Evolutionary conservation across 495 filamentous ascomycete species (phyloP).

Genomic region (Astrothelium subdiscretum): DNA sequence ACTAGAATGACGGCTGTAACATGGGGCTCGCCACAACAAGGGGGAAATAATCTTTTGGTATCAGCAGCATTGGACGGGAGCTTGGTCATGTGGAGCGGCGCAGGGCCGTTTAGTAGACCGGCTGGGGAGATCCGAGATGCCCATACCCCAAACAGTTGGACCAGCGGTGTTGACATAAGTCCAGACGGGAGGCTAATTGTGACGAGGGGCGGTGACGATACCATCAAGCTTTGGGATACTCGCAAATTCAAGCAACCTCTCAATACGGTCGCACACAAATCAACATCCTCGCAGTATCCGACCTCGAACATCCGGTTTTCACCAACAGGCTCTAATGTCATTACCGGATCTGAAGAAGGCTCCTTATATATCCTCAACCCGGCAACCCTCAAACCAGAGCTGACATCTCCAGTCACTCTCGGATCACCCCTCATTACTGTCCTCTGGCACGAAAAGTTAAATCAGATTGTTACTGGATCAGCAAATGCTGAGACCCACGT

Average conservation of each 20-base stretch:
- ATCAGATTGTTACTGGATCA: slow-evolving; percentile 91
- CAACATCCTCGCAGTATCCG: slow-evolving; percentile 72
- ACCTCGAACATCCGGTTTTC: slow-evolving; percentile 83
- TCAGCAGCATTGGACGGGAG: slow-evolving; percentile 84
- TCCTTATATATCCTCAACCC: slow-evolving; percentile 89
- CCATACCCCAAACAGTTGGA: slow-evolving; percentile 78
- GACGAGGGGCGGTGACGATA: slow-evolving; percentile 82
- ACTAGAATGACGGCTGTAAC: slow-evolving; percentile 87
- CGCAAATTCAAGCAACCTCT: slow-evolving; percentile 89
- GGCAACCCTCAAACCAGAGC: slow-evolving; percentile 71
- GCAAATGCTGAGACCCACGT: slow-evolving; percentile 80
- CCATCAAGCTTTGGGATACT: slow-evolving; percentile 81
- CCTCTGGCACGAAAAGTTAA: slow-evolving; percentile 85
- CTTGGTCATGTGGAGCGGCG: slow-evolving; percentile 81
- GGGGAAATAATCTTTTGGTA: slow-evolving; percentile 67
- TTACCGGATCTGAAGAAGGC: slow-evolving; percentile 79
- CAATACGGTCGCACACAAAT: slow-evolving; percentile 62
- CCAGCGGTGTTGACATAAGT: slow-evolving; percentile 85
- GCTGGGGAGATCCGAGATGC: slow-evolving; percentile 78
- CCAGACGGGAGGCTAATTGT: slow-evolving; percentile 79
- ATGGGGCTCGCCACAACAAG: slow-evolving; percentile 72
- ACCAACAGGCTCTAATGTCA: slow-evolving; percentile 64
- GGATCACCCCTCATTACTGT: slow-evolving; percentile 72
- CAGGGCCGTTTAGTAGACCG: slow-evolving; percentile 78
- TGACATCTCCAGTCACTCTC: slow-evolving; percentile 75